Evolutionary conservation across 2,329 filamentous ascomycete species (phyloP), one percentile per base, ranked within the genome.

Genomic region (Cryphonectria carpinicola): DNA sequence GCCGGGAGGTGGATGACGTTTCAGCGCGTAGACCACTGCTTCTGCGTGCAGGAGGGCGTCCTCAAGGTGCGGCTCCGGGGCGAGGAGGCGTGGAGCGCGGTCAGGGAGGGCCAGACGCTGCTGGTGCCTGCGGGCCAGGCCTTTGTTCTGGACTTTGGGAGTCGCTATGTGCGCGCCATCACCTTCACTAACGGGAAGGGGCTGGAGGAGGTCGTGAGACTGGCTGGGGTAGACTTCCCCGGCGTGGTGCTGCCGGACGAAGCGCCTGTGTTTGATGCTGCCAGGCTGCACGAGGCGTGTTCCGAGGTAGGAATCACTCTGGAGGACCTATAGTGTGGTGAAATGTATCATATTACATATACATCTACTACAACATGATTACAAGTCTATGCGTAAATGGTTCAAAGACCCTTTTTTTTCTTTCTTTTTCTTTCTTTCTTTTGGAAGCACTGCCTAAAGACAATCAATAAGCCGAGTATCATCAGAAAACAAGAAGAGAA

Each of bases 101-200:
- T 85, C 54, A 76, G 80, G 2, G 83, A 84, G 64, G 85, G 85
- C 0, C 83, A 88, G 74, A 84, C 85, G 0, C 77, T 86, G 0
- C 80, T 87, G 52, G 78, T 87, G 14, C 81, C 85, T 0, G 82
- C 83, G 1, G 84, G 82, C 0, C 80, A 83, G 72, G 76, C 80
- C 0, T 87, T 87, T 72, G 77, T 77, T 0, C 74, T 87, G 0
- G 79, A 78, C 1, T 84, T 85, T 73, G 80, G 75, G 14, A 85
- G 82, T 68, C 79, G 81, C 56, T 87, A 81, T 74, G 84, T 86
- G 3, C 80, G 84, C 35, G 78, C 83, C 8, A 83, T 83, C 72
- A 81, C 80, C 0, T 87, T 87, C 69, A 82, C 84, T 0, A 85
- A 85, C 71, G 86, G 86, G 0, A 77, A 78, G 60, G 85, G 86